Evolutionary conservation across 2,329 filamentous ascomycete genomes (phyloP), one percentile per base, ranked within the genome.

Genomic region (Metarhizium robertsii): DNA sequence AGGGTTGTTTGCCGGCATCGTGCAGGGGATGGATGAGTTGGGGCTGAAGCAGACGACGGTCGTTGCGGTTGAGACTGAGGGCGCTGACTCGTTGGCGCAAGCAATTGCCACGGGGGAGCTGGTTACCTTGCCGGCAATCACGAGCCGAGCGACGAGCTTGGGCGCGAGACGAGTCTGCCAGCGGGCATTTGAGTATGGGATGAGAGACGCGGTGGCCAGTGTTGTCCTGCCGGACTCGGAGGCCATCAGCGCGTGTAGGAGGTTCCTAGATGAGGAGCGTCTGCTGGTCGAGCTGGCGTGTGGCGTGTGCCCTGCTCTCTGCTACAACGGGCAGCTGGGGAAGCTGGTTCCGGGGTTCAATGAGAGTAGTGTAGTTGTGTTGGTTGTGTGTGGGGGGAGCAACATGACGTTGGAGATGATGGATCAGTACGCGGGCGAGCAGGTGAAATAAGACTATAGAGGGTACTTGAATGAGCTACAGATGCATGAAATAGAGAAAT

Each of bases 1-100:
- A 11, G 88, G 89, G 0, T 70, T 94, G n/a, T 78, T 94, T 50
- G 85, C 84, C 62, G 90, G 90, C 2, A 73, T 94, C 56, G 79
- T 87, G 66, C 75, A 84, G 64, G 87, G 86, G 2, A 71, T 91
- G 2, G 59, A 65, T 52, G 59, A 60, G 42, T n/a, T 60, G 50
- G 50, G 55, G 5, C 50, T 63, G 55, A 38, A 59, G 43, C 51
- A 65, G 66, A 62, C 75, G 73, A 58, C 55, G 40, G 77, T 92
- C 14, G 66, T 92, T 30, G 87, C 86, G 1, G 75, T 90, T 42
- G 89, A 92, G 72, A 92, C 89, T 0, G 65, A 72, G 1, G 89
- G 89, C 14, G 87, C 88, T 0, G 81, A 89, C 53, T 84, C 82
- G 0, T 74, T 92, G 16, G 71, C 78, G 25, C 73, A 78, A 18